These are phyloP conservation scores for Stellera chamaejasme DNA, from an alignment of 345 rosid genomes.

Conservation along the genomic window DNA sequence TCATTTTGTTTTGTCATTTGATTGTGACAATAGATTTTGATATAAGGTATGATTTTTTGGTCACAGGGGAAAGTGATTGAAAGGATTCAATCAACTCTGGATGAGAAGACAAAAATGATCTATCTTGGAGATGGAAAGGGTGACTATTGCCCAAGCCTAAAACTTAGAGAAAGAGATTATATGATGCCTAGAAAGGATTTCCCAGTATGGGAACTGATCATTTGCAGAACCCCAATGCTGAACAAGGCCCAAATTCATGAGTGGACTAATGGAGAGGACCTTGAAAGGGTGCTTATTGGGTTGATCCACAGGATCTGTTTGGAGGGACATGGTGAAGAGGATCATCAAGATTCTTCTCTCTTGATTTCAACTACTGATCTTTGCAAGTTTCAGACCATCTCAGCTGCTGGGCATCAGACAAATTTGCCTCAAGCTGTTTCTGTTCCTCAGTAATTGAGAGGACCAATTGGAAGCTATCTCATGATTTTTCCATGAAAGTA, in stretches of 20 bases:
- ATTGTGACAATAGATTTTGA: background rate
- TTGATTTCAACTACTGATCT: slow-evolving; percentile 24
- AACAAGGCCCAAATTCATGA: slow-evolving; percentile 59
- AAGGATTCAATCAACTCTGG: slow-evolving; percentile 56
- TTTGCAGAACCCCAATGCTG: slow-evolving; percentile 32
- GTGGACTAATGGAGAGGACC: slow-evolving; percentile 65
- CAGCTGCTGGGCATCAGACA: slow-evolving; percentile 24
- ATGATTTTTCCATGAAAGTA: no score
- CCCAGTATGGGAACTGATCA: slow-evolving; percentile 72
- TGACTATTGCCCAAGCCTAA: slow-evolving; percentile 80
- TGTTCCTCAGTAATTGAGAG: slow-evolving; percentile 25
- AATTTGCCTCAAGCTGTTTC: slow-evolving; percentile 27
- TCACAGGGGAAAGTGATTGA: slow-evolving; percentile 51
- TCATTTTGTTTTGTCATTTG: background rate
- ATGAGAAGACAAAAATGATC: slow-evolving; percentile 42
- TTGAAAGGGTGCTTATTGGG: slow-evolving; percentile 36
- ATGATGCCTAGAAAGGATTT: slow-evolving; percentile 85
- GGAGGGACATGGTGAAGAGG: slow-evolving; percentile 10
- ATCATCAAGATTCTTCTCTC: background rate
- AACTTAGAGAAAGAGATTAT: slow-evolving; percentile 40
- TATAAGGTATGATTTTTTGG: background rate
- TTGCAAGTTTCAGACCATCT: slow-evolving; percentile 39
- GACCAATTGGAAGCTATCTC: no score
- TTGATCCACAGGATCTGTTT: slow-evolving; percentile 17
- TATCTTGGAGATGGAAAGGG: slow-evolving; percentile 84